Evolutionary conservation across 352 stramenopile genomes (phyloP), one percentile per base, ranked within the genome.

Genomic region (Globisporangium lucens): DNA sequence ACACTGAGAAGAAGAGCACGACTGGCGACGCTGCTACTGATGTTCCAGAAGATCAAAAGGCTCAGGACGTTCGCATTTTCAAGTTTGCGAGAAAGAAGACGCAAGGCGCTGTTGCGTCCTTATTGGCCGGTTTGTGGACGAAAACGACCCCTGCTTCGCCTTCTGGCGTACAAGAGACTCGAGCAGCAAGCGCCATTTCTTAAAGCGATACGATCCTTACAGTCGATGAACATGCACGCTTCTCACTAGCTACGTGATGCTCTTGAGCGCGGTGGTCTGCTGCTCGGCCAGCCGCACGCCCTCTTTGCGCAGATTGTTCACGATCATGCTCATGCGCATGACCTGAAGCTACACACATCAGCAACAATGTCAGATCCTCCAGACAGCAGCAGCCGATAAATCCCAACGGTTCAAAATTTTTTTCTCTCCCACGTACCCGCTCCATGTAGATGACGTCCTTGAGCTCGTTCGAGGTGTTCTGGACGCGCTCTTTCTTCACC

Each of bases 261-360:
- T 89, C 60, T 93, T 85, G 29, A 93, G 75, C 24, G 85, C 83
- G 3, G 70, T 75, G 9, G 86, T 88, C 71, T 93, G 85, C 61
- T 93, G 85, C 46, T 91, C 80, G 2, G 85, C 85, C 35, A 93
- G 56, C 15, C 85, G 83, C 49, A 91, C 72, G 46, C 85, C 85
- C 78, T 93, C 85, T 36, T 89, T 82, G n/a, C 84, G 76, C 24
- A 93, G 52, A 9, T 75, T 81, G 56, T 89, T 90, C 20, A 93
- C 75, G 30, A 93, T 82, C 5, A 68, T 55, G 43, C 82, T 80
- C 35, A 87, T 72, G 29, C 79, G 74, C 78, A 93, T 87, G 20
- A 93, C 81, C 63, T 84, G 63, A 12, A 93, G 63, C 84, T 92
- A 67, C 51, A 56, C n/a, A 3, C 24, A 56, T 24, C 38, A 56